Evolutionary conservation across 805 yeast species (phyloP).

Genomic region (Kodamaea kaohsiungensis): DNA sequence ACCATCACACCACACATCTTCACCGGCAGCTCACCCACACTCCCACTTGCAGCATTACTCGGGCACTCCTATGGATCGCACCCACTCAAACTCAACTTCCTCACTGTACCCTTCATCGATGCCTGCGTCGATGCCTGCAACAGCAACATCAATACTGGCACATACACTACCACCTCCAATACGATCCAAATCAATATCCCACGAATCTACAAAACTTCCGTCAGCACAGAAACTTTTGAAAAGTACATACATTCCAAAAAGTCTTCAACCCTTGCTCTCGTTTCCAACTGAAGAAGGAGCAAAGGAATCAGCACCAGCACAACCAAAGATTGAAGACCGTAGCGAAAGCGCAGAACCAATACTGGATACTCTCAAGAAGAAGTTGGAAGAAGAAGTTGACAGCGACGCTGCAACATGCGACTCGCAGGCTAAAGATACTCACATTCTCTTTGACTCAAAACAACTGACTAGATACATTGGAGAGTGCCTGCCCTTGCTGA

Average conservation of each 20-base stretch:
- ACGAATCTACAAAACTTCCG: conserved; percentile 7
- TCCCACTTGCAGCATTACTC: not conserved
- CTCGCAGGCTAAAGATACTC: conserved; percentile 2
- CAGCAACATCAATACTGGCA: not conserved
- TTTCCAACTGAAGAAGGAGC: conserved; percentile 11
- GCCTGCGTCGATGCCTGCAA: not conserved
- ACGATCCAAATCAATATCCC: conserved; percentile 5
- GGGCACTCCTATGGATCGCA: not conserved
- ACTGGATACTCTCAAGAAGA: conserved; percentile 4
- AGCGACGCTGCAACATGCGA: conserved; percentile 6
- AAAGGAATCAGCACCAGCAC: not conserved
- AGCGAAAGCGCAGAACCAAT: not conserved
- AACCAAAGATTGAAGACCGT: not conserved
- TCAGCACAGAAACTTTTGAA: conserved; percentile 6
- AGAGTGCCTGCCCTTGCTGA: conserved; percentile 43
- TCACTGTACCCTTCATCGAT: not conserved
- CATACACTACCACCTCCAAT: conserved; percentile 1
- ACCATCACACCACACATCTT: not conserved
- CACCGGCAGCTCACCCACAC: conserved; percentile 2
- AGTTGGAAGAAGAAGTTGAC: not conserved
- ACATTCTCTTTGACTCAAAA: conserved; percentile 34
- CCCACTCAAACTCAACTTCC: conserved; percentile 1
- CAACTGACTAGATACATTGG: conserved; percentile 42
- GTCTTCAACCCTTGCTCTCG: conserved; percentile 16
- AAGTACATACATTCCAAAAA: conserved; percentile 14